Evolutionary conservation across 2,329 filamentous ascomycete genomes (phyloP).

Genomic region (Xylariomycetidae sp.): DNA sequence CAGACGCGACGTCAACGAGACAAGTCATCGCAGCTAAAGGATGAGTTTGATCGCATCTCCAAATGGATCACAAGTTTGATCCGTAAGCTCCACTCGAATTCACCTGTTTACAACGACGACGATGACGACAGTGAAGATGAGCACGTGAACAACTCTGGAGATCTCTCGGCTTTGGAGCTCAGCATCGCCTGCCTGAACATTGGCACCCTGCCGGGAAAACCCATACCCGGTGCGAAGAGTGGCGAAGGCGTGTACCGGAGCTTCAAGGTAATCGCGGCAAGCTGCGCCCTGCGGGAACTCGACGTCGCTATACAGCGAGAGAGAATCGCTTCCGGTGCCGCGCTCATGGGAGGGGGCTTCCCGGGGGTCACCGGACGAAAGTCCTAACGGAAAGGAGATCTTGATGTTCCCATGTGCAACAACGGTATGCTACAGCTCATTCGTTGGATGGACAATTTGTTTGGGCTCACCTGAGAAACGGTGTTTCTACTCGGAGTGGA

Average conservation of each 20-base stretch:
- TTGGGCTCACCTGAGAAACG: no score
- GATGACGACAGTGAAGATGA: slow-evolving; percentile 4
- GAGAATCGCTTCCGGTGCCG: slow-evolving; percentile 10
- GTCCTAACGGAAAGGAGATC: no score
- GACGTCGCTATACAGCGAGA: slow-evolving; percentile 16
- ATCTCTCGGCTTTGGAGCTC: slow-evolving; percentile 18
- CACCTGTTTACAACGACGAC: slow-evolving; percentile 6
- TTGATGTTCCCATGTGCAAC: no score
- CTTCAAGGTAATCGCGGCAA: slow-evolving; percentile 26
- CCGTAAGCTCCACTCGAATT: slow-evolving; percentile 17
- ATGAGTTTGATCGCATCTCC: slow-evolving; percentile 45
- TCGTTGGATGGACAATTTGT: no score
- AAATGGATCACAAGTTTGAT: slow-evolving; percentile 36
- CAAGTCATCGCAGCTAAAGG: slow-evolving; percentile 45
- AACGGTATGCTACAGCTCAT: no score
- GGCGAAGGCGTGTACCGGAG: slow-evolving; percentile 18
- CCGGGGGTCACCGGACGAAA: slow-evolving; percentile 16
- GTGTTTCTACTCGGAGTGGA: no score
- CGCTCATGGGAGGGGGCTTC: slow-evolving; percentile 12
- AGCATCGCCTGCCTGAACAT: slow-evolving; percentile 26
- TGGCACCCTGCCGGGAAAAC: slow-evolving; percentile 7
- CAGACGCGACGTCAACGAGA: slow-evolving; percentile 50
- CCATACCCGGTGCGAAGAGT: slow-evolving; percentile 3
- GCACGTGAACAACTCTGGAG: neutral
- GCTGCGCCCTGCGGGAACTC: slow-evolving; percentile 24